A percentile compares a stretch with the other conserved stretches of the same genome.
These are phyloP conservation scores for Orbilia brochopaga DNA, from an alignment of 2,329 filamentous ascomycete species.

Conservation along the genomic window DNA sequence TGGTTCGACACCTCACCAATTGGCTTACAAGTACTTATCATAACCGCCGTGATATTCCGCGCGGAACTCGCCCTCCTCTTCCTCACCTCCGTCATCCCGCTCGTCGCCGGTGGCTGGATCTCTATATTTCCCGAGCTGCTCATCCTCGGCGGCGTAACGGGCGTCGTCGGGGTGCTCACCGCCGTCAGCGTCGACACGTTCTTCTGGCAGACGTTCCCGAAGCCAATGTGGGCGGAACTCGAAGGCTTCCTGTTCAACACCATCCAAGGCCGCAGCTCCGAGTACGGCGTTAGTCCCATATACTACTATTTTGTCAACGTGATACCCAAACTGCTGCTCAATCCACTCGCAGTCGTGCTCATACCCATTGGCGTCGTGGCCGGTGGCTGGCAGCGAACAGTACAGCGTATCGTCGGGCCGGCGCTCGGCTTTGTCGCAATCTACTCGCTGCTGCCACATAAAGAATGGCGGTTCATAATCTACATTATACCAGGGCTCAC, in stretches of 20 bases:
- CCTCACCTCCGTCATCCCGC: conserved; percentile 68
- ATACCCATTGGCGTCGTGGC: conserved; percentile 63
- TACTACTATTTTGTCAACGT: conserved; percentile 84
- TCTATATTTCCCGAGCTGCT: conserved; percentile 67
- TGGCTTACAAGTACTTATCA: conserved; percentile 67
- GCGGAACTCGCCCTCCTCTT: conserved; percentile 86
- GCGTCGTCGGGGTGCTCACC: conserved; percentile 69
- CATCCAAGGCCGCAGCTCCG: conserved; percentile 77
- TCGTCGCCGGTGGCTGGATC: conserved; percentile 66
- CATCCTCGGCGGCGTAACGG: conserved; percentile 69
- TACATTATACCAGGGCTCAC: conserved; percentile 84
- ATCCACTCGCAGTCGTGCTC: conserved; percentile 69
- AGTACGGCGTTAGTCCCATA: conserved; percentile 87
- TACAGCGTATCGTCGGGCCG: conserved; percentile 67
- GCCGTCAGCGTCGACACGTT: conserved; percentile 84
- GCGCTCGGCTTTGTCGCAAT: conserved; percentile 74
- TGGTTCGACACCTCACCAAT: conserved; percentile 68
- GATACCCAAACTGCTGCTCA: conserved; percentile 81
- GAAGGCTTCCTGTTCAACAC: conserved; percentile 91
- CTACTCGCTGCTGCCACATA: conserved; percentile 91
- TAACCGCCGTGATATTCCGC: conserved; percentile 83
- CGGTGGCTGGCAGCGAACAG: conserved; percentile 56
- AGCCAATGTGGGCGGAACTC: conserved; percentile 84
- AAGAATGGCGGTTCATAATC: conserved; percentile 93
- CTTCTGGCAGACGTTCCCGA: conserved; percentile 77